A percentile compares a stretch with the other conserved stretches of the same genome.
Conservation (phyloP, 2,329 filamentous ascomycete species). For the Aspergillus udagawae region DNA sequence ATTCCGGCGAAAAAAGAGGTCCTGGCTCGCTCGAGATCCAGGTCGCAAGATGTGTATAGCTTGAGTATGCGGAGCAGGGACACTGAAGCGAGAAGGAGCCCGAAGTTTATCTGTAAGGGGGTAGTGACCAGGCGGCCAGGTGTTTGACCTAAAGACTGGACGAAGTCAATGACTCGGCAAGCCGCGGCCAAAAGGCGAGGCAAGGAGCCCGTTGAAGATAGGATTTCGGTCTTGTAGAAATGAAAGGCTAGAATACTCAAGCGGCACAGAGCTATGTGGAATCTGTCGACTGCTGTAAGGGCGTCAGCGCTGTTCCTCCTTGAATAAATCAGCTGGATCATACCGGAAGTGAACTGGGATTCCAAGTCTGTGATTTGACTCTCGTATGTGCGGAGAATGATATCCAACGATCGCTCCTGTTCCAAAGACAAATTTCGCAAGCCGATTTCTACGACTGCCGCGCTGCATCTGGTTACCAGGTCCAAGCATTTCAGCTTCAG, state of each 20-base stretch:
- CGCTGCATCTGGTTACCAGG: slow-evolving; percentile 33
- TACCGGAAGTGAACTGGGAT: slow-evolving; percentile 30
- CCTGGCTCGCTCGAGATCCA: slow-evolving; percentile 34
- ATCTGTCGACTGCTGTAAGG: slow-evolving; percentile 26
- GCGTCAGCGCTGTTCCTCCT: background rate
- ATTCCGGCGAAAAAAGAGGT: slow-evolving; percentile 34
- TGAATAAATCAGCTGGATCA: background rate
- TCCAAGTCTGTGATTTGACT: slow-evolving; percentile 34
- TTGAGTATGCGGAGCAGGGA: slow-evolving; percentile 39
- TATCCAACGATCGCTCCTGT: slow-evolving; percentile 36
- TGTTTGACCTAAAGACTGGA: slow-evolving; percentile 21
- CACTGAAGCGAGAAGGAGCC: slow-evolving; percentile 28
- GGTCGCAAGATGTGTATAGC: slow-evolving; percentile 22
- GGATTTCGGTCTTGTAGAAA: slow-evolving; percentile 31
- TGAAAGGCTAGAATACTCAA: slow-evolving; percentile 34
- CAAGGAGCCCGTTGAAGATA: slow-evolving; percentile 23
- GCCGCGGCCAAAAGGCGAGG: slow-evolving; percentile 24
- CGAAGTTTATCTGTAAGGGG: slow-evolving; percentile 27
- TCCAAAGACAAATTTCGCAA: slow-evolving; percentile 35
- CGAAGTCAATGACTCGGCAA: slow-evolving; percentile 28
- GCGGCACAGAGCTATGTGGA: slow-evolving; percentile 28
- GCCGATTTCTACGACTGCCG: slow-evolving; percentile 35
- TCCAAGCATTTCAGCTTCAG: slow-evolving; percentile 38
- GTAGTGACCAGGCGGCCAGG: slow-evolving; percentile 18
- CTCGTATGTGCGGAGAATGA: slow-evolving; percentile 35